A percentile compares a stretch with the other conserved stretches of the same genome.
Conservation (phyloP, 2,329 filamentous ascomycete genomes). For the Apiospora aurea region DNA sequence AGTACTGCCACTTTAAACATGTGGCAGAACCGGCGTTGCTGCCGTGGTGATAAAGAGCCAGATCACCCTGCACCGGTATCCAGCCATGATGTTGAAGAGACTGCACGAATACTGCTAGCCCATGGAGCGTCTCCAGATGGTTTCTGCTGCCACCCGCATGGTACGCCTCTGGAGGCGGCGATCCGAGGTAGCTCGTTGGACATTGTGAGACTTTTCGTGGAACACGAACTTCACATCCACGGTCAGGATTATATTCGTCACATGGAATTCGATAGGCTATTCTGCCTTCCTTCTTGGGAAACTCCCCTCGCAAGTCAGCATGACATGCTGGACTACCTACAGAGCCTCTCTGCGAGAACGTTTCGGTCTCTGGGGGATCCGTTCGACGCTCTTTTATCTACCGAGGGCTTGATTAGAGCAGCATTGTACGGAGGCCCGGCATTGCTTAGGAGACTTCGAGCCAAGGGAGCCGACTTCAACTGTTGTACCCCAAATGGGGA, state of each 20-base stretch:
- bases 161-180: background rate
- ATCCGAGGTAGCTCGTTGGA: background rate
- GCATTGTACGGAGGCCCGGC: background rate
- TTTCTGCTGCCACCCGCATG: background rate
- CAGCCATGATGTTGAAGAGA: background rate
- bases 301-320: background rate
- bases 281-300: background rate
- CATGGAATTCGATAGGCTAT: background rate
- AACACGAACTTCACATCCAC: background rate
- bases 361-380: background rate
- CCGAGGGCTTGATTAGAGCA: background rate
- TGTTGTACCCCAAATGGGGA: background rate
- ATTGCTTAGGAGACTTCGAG: background rate
- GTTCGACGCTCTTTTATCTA: background rate
- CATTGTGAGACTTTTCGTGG: background rate
- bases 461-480: constrained; percentile 5
- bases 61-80: background rate
- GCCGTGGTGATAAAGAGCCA: background rate
- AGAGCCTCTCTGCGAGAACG: background rate
- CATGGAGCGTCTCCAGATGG: background rate
- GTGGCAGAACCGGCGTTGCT: background rate
- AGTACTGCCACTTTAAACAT: too few relatives aligned
- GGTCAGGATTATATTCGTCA: background rate
- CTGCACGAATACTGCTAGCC: background rate
- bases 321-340: background rate